Percentiles rank a stretch among this genome's conserved stretches.
Evolutionary conservation across 2,329 filamentous ascomycete species (phyloP).

Genomic region (Diaporthe citrichinensis): DNA sequence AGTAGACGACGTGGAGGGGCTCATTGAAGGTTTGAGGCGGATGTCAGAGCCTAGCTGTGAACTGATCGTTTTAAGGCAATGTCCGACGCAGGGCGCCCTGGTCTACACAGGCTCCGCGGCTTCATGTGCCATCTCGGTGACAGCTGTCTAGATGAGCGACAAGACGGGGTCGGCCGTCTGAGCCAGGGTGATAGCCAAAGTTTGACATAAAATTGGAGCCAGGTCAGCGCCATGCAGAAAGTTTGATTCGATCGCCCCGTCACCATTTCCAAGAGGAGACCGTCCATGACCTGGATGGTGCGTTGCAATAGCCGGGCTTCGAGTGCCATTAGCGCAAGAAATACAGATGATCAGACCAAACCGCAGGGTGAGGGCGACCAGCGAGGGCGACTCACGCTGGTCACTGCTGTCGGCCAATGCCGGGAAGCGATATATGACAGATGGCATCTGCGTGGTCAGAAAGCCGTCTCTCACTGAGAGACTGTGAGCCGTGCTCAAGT

Average conservation of each 20-base stretch:
- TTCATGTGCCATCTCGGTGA: not conserved
- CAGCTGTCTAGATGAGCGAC: slow-evolving; percentile 4
- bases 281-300: not conserved
- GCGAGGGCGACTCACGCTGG: not conserved
- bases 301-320: not conserved
- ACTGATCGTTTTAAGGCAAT: not conserved
- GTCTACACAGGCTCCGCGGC: not conserved
- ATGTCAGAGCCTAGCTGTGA: slow-evolving; percentile 1
- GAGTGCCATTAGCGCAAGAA: not conserved
- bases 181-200: not conserved
- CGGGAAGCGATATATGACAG: not conserved
- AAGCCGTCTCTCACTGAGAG: not conserved
- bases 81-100: slow-evolving; percentile 11
- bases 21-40: not conserved
- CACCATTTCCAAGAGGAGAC: not conserved
- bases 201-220: not conserved
- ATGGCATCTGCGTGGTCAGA: not conserved
- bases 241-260: not conserved
- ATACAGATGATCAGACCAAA: not conserved
- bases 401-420: not conserved
- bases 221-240: not conserved
- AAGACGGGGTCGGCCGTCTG: slow-evolving; percentile 15
- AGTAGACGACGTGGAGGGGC: not conserved
- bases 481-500: not conserved
- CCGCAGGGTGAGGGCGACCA: not conserved